Percentiles rank a stretch among this genome's conserved stretches.
phyloP scores from a whole-genome alignment of 148 eudicot genomes.

The Polygonum maritimum region DNA sequence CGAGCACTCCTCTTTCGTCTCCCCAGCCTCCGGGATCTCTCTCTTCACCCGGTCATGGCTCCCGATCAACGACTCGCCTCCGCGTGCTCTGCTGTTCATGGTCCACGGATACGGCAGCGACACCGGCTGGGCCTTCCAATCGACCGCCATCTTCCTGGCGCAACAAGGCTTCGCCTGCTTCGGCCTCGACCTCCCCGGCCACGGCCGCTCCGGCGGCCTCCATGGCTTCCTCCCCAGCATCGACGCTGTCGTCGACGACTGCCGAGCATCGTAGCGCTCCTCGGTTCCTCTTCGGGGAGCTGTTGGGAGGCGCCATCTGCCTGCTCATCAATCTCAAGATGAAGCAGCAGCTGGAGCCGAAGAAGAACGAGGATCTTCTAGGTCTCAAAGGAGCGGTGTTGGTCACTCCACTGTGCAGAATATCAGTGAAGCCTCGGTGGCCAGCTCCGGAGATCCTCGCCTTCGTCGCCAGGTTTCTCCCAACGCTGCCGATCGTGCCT shows the following conservation, averaged over 20 bases:
- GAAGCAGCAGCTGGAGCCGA: background rate
- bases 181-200: conserved; percentile 79
- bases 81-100: conserved; percentile 79
- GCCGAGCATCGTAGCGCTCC: conserved; percentile 23
- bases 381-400: conserved; percentile 55
- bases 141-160: conserved; percentile 77
- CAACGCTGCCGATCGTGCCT: conserved; percentile 75
- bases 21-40: conserved; percentile 43
- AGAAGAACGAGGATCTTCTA: conserved; percentile 12
- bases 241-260: conserved; percentile 52
- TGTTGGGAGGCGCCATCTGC: conserved; percentile 95
- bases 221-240: conserved; percentile 61
- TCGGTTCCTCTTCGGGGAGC: conserved; percentile 64
- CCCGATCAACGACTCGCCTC: conserved; percentile 50
- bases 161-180: conserved; percentile 74
- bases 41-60: conserved; percentile 88
- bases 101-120: conserved; percentile 96
- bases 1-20: conserved; percentile 39
- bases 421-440: conserved; percentile 66
- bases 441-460: conserved; percentile 63
- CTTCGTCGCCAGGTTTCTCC: conserved; percentile 44
- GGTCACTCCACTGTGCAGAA: conserved; percentile 79
- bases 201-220: conserved; percentile 73
- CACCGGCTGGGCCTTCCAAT: conserved; percentile 90
- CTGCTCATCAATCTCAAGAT: conserved; percentile 38